Evolutionary conservation across 257 asterid genomes (phyloP), one percentile per base, ranked within the genome.

Genomic region (Ehretia macrophylla): DNA sequence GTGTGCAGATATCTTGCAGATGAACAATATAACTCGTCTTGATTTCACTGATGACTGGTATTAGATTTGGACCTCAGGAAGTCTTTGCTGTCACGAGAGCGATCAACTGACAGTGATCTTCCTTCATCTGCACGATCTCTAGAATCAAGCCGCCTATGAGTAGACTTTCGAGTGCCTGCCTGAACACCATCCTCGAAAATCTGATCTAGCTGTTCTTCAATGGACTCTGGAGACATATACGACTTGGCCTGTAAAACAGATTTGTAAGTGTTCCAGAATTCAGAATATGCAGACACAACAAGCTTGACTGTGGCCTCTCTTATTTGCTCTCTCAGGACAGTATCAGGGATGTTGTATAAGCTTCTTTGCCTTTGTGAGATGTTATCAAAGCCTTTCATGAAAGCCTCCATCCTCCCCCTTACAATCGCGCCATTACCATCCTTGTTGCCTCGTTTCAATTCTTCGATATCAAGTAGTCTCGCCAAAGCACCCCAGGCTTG

Each of bases 291-390:
- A 1, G 97, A 90, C 69, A 86, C 55, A 11, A 88, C 73, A 9
- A 80, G 59, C 74, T 69, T 66, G 16, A 82, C 19, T 1, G 94
- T 69, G 18, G 91, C 84, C 35, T 75, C 84, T 72, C 77, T 86
- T 56, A 88, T 88, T 47, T 88, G 97, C 14, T 84, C 89, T 60
- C 94, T 82, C 79, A 88, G 82, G 58, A 79, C 94, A 1, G 81
- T 77, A 73, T 88, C 97, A 38, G 87, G 81, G 59, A 88, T 88
- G 59, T 68, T 72, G 57, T 83, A 84, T 32, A 48, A 69, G 22
- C 47, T 77, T 42, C 55, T 77, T 54, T 86, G 91, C 71, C 61
- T 80, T 52, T 59, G 51, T 19, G 75, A 62, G 45, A 75, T 86
- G 14, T 88, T 94, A 17, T 88, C 86, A 51, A 88, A 72, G 19